Conservation (phyloP, 805 yeast genomes). For the Jamesozyma rosinii region DNA sequence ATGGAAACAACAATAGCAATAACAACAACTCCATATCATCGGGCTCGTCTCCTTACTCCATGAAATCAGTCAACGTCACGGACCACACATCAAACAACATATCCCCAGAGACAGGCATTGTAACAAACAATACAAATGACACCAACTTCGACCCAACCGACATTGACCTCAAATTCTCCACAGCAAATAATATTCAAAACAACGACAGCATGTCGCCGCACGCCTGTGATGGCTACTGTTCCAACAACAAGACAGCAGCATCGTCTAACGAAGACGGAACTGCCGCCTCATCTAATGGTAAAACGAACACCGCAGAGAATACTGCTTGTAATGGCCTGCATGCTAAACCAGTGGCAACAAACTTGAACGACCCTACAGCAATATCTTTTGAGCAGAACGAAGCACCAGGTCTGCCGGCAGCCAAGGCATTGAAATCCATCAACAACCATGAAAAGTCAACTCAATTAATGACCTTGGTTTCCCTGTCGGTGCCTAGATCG, state of each 20-base stretch:
- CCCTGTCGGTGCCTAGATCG: constrained; percentile 64
- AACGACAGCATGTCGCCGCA: neutral
- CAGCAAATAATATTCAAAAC: neutral
- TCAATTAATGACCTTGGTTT: constrained; percentile 49
- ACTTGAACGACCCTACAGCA: constrained; percentile 25
- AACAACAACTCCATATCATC: neutral
- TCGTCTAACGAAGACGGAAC: neutral
- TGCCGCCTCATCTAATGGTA: neutral
- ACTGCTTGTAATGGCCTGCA: constrained; percentile 10
- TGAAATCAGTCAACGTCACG: constrained; percentile 1
- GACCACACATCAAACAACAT: constrained; percentile 2
- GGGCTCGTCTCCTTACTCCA: constrained; percentile 1
- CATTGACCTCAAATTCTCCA: neutral
- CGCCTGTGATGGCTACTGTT: constrained; percentile 3
- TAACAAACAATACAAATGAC: neutral
- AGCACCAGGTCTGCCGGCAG: constrained; percentile 72
- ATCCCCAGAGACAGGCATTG: neutral
- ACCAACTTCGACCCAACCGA: neutral
- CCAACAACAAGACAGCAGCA: neutral
- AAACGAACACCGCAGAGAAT: neutral
- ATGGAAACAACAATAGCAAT: neutral
- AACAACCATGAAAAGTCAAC: constrained; percentile 39
- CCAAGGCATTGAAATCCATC: constrained; percentile 52
- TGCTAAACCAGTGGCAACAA: constrained; percentile 22
- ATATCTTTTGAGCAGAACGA: constrained; percentile 53